These are phyloP conservation scores for Leishmania mexicana DNA, from an alignment of 208 protist species.

Conservation along the genomic window DNA sequence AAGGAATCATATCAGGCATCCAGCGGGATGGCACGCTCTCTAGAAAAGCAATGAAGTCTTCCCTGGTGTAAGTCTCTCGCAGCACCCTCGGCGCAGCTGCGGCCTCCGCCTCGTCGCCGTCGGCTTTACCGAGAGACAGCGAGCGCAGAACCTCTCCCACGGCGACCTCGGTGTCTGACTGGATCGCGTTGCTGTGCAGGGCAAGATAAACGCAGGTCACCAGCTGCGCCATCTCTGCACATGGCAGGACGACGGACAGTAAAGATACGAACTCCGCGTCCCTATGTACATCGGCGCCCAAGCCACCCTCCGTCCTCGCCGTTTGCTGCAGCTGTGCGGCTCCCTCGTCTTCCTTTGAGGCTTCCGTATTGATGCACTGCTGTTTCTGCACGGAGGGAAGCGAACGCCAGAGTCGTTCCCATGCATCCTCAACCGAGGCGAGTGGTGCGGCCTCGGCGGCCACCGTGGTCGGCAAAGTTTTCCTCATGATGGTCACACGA, in stretches of 20 bases:
- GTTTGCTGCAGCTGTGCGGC: neutral
- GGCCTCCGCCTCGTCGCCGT: neutral
- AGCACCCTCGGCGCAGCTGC: neutral
- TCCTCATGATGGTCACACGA: neutral
- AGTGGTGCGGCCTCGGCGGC: neutral
- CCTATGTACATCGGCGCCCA: slow-evolving; percentile 24
- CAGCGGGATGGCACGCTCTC: slow-evolving; percentile 44
- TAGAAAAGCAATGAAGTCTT: slow-evolving; percentile 53
- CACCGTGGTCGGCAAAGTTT: neutral
- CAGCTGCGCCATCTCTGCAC: slow-evolving; percentile 53
- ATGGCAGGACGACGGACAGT: slow-evolving; percentile 36
- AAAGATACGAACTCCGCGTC: slow-evolving; percentile 3
- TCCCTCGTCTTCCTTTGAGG: neutral
- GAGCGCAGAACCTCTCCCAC: slow-evolving; percentile 39
- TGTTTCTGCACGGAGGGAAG: slow-evolving; percentile 51
- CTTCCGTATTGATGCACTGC: neutral
- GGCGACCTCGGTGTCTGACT: slow-evolving; percentile 40
- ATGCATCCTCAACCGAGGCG: slow-evolving; percentile 47
- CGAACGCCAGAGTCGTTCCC: slow-evolving; percentile 66
- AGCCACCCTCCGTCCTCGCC: neutral
- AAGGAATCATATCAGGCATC: slow-evolving; percentile 40
- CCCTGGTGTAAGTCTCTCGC: slow-evolving; percentile 34
- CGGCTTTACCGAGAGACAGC: neutral
- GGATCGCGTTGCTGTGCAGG: slow-evolving; percentile 64
- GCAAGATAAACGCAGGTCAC: slow-evolving; percentile 68